These are phyloP conservation scores for Penicillium sp. DNA, from an alignment of 2,329 filamentous ascomycete genomes.

Conservation along the genomic window DNA sequence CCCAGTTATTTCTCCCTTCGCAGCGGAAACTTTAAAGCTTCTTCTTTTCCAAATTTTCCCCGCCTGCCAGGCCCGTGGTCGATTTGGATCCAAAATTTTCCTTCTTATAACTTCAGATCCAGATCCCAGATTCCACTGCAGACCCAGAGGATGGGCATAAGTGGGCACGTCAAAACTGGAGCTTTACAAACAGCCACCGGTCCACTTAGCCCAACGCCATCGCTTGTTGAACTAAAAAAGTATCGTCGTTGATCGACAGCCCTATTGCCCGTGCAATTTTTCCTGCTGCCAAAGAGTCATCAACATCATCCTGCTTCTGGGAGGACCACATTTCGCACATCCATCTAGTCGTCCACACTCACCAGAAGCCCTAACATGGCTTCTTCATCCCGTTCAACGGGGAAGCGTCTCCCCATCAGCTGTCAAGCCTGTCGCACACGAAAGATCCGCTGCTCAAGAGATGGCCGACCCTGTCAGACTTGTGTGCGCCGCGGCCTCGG, in stretches of 20 bases:
- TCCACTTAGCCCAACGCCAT: not conserved
- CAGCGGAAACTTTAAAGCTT: not conserved
- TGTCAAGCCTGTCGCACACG: conserved; percentile 45
- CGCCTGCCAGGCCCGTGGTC: not conserved
- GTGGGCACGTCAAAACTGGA: conserved; percentile 4
- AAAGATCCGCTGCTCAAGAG: conserved; percentile 45
- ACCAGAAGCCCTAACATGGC: conserved; percentile 22
- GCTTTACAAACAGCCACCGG: not conserved
- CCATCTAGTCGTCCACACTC: not conserved
- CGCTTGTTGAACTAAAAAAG: not conserved
- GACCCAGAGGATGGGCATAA: not conserved
- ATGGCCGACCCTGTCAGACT: conserved; percentile 43
- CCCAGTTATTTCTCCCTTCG: not conserved
- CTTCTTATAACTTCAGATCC: not conserved
- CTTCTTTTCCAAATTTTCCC: not conserved
- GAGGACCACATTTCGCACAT: not conserved
- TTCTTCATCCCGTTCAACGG: conserved; percentile 30
- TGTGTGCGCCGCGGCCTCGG: conserved; percentile 43
- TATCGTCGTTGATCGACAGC: not conserved
- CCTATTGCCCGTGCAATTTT: not conserved
- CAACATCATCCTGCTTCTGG: not conserved
- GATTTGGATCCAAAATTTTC: not conserved
- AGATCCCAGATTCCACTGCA: not conserved
- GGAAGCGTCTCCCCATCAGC: conserved; percentile 43
- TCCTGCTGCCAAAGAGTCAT: not conserved